These are phyloP conservation scores for Diutina siamensis DNA, from an alignment of 1,139 yeast species.

Conservation along the genomic window DNA sequence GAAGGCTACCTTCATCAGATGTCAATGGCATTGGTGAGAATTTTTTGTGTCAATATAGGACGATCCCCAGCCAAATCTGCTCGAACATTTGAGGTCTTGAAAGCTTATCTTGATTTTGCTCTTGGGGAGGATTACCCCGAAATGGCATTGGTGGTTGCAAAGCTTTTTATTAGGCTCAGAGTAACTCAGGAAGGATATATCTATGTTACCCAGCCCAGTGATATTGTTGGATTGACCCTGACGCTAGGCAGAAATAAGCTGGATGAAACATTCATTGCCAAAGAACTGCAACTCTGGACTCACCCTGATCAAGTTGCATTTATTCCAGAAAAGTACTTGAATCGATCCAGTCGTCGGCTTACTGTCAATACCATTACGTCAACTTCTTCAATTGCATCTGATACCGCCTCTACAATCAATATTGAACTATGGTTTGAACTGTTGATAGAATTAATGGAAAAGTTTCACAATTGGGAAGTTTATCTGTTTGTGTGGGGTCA, in stretches of 20 bases:
- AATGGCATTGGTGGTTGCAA: slow-evolving; percentile 36
- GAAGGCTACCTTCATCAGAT: not conserved
- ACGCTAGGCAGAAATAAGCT: slow-evolving; percentile 40
- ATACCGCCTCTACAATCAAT: slow-evolving; percentile 19
- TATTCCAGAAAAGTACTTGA: slow-evolving; percentile 31
- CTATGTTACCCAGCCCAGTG: slow-evolving; percentile 43
- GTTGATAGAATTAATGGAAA: slow-evolving; percentile 38
- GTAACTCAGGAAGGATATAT: slow-evolving; percentile 34
- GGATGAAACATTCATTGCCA: slow-evolving; percentile 13
- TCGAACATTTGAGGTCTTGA: not conserved
- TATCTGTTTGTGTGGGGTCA: slow-evolving; percentile 61
- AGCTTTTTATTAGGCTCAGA: slow-evolving; percentile 46
- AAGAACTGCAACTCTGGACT: slow-evolving; percentile 31
- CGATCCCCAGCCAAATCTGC: not conserved
- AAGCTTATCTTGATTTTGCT: not conserved
- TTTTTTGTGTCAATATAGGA: not conserved
- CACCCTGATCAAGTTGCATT: slow-evolving; percentile 48
- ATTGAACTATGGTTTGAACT: slow-evolving; percentile 41
- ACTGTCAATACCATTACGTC: not conserved
- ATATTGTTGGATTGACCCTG: slow-evolving; percentile 57
- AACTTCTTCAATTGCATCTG: not conserved
- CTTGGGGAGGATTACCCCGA: slow-evolving; percentile 9
- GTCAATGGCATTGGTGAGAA: not conserved
- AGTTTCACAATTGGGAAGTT: slow-evolving; percentile 57
- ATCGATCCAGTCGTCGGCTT: slow-evolving; percentile 17